Conservation (phyloP, 1,284 basidiomycete genomes). For the Chalciporus sp. region DNA sequence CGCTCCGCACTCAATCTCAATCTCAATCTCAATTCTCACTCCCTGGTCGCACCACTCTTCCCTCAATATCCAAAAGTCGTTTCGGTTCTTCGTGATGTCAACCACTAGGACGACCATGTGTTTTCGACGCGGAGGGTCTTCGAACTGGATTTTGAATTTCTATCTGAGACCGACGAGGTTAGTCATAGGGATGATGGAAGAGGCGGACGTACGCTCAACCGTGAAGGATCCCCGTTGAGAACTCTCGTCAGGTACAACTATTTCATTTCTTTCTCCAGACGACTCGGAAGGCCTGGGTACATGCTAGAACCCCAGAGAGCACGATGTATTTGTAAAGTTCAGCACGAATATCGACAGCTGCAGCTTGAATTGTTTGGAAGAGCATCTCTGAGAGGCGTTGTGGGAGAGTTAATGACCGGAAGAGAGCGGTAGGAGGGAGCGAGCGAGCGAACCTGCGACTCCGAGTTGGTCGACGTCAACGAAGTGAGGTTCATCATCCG, state of each 20-base stretch:
- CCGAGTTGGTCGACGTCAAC: slow-evolving; percentile 98
- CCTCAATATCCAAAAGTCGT: slow-evolving; percentile 94
- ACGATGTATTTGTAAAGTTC: slow-evolving; percentile 99
- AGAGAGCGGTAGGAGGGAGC: slow-evolving; percentile 18
- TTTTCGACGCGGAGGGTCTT: slow-evolving; percentile 97
- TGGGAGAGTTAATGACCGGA: not conserved
- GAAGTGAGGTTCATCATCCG: slow-evolving; percentile 94
- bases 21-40: slow-evolving; percentile 55
- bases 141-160: slow-evolving; percentile 99
- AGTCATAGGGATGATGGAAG: not conserved
- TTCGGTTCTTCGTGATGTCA: slow-evolving; percentile 96
- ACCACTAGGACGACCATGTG: slow-evolving; percentile 98
- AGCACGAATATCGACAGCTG: slow-evolving; percentile 87
- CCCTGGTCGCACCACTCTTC: slow-evolving; percentile 96
- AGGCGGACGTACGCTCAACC: slow-evolving; percentile 75
- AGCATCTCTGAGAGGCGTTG: slow-evolving; percentile 77
- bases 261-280: slow-evolving; percentile 99
- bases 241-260: slow-evolving; percentile 94
- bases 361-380: slow-evolving; percentile 93
- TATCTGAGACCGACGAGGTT: slow-evolving; percentile 37
- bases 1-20: too few relatives aligned
- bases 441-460: slow-evolving; percentile 78
- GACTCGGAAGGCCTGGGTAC: slow-evolving; percentile 97
- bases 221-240: slow-evolving; percentile 80
- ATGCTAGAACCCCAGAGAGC: slow-evolving; percentile 97